Evolutionary conservation across 2,329 filamentous ascomycete genomes (phyloP), one percentile per base, ranked within the genome.

Genomic region (Colletotrichum liaoningense): DNA sequence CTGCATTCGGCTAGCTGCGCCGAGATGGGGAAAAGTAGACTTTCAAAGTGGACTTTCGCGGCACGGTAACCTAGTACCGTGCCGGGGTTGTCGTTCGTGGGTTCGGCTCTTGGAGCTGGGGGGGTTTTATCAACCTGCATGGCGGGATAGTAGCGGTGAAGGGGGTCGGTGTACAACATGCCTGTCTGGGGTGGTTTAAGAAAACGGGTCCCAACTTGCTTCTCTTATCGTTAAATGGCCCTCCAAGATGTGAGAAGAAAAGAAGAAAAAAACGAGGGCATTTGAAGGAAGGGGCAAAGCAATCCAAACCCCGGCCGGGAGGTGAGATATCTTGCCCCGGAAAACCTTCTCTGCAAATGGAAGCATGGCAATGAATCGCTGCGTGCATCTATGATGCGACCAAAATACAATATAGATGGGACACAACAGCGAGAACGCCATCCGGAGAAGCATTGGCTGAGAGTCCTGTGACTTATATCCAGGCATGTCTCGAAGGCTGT

Each of bases 81-180:
- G 70, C 66, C 54, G 66, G 69, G 54, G 59, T 38, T 62, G 46
- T 62, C 26, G 54, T 35, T 49, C 24, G 52, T 64, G 67, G 64
- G 54, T 30, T 69, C 62, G 60, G 56, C 28, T 62, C 35, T 26
- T 69, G 46, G 49, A 55, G 62, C 49, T 55, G 33, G 62, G 62
- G 62, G 62, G 54, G 30, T 56, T 73, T n/a, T 26, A 49, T 49
- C 55, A 35, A 70, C 60, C 70, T 70, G 69, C 69, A 72, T 72
- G 55, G 42, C 52, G 42, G 58, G 49, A 68, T 57, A 67, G 56
- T 72, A 69, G 69, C 69, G 69, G 69, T 72, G 69, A 72, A 72
- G 60, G 60, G 52, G 67, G 67, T 73, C 70, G 70, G 70, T 73
- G 60, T 70, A 66, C 30, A 65, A 56, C 67, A 72, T 65, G 52